These are phyloP conservation scores for Pulicaria dysenterica DNA, from an alignment of 129 eudicot species.

Conservation along the genomic window DNA sequence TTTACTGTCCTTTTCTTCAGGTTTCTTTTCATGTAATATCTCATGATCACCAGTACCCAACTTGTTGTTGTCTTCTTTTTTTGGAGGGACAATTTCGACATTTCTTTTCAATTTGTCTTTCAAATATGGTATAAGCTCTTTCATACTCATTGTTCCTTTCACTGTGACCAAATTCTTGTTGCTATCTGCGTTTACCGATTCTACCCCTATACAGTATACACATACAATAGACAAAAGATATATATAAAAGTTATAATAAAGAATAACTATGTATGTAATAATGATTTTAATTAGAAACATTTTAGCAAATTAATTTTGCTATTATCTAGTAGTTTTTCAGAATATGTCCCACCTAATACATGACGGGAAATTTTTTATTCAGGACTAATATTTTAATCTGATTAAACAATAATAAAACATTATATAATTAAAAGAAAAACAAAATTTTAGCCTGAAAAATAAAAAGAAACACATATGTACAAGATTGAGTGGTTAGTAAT, in stretches of 20 bases:
- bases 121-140: slow-evolving; percentile 61
- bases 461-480: slow-evolving; percentile 7
- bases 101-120: slow-evolving; percentile 57
- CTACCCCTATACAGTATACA: slow-evolving; percentile 56
- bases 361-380: slow-evolving; percentile 15
- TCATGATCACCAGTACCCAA: slow-evolving; percentile 23
- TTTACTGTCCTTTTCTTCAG: slow-evolving; percentile 22
- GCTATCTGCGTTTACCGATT: slow-evolving; percentile 44
- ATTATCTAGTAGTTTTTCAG: not conserved
- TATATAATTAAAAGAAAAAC: slow-evolving; percentile 1
- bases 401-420: not conserved
- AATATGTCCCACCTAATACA: slow-evolving; percentile 19
- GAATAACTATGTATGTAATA: not conserved
- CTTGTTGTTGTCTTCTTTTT: slow-evolving; percentile 49
- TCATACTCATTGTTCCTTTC: slow-evolving; percentile 76
- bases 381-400: not conserved
- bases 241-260: not conserved
- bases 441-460: not conserved
- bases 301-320: not conserved
- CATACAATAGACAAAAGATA: not conserved
- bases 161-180: slow-evolving; percentile 66
- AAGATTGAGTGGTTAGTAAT: slow-evolving; percentile 26
- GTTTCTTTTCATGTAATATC: slow-evolving; percentile 25
- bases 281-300: no score
- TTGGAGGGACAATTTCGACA: slow-evolving; percentile 68